phyloP scores from a whole-genome alignment of 192 early-diverging fungal species.

The Backusella tarrabulga region DNA sequence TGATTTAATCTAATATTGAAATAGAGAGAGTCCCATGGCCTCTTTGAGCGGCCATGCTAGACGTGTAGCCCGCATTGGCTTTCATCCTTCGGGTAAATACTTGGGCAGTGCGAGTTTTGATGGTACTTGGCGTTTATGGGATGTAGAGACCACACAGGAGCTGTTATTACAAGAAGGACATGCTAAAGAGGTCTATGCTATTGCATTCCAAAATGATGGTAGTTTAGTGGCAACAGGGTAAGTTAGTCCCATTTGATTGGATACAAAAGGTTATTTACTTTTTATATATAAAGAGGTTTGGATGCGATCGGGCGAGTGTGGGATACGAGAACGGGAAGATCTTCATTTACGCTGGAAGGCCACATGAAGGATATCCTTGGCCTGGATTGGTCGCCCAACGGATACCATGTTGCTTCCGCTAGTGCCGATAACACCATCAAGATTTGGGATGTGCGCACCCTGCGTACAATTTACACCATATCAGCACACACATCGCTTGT shows the following conservation, averaged over 20 bases:
- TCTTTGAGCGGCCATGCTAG: constrained; percentile 78
- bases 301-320: constrained; percentile 94
- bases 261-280: background rate
- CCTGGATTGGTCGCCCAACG: constrained; percentile 92
- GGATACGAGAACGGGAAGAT: constrained; percentile 92
- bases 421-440: constrained; percentile 89
- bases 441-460: constrained; percentile 88
- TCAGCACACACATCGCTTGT: constrained; percentile 92
- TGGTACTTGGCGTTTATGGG: constrained; percentile 97
- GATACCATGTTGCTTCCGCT: constrained; percentile 89
- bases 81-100: constrained; percentile 87
- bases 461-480: constrained; percentile 76
- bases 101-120: constrained; percentile 77
- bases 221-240: constrained; percentile 85
- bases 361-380: constrained; percentile 89
- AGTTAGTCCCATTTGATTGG: background rate
- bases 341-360: constrained; percentile 83
- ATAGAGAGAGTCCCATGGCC: constrained; percentile 66
- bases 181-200: constrained; percentile 88
- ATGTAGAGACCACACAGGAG: constrained; percentile 72
- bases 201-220: constrained; percentile 92
- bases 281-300: constrained; percentile 60
- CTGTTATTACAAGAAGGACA: constrained; percentile 94
- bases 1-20: background rate
- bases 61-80: constrained; percentile 83